Percentiles rank a stretch among this genome's conserved stretches.
These are phyloP conservation scores for Edaphochlamys debaryana DNA, from an alignment of 139 green algal genomes.

Conservation along the genomic window DNA sequence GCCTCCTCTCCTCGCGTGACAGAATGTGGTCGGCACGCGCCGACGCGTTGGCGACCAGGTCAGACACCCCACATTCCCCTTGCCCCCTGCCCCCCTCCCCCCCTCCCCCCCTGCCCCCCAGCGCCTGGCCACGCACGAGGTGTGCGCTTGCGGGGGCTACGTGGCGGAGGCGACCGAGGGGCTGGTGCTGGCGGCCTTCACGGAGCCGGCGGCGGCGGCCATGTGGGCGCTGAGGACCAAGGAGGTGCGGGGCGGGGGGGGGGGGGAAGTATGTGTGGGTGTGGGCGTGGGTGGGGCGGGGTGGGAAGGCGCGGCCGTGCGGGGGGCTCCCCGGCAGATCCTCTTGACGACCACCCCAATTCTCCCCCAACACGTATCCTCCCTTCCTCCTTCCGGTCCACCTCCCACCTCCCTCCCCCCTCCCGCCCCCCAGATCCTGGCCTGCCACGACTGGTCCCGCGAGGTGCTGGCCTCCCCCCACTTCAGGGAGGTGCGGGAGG, in stretches of 20 bases:
- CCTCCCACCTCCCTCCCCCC: too few species aligned
- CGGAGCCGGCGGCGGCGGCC: conserved; percentile 19
- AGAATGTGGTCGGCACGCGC: too few species aligned
- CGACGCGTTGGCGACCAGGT: too few species aligned
- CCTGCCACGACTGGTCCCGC: neutral
- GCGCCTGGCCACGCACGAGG: conserved; percentile 10
- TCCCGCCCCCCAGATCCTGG: neutral
- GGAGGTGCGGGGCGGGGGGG: neutral
- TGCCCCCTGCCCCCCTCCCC: neutral
- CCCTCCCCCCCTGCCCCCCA: neutral
- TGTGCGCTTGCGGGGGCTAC: conserved; percentile 23
- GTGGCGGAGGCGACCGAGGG: conserved; percentile 38
- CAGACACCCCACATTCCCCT: too few species aligned
- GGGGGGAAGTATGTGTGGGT: neutral
- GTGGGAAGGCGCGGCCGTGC: too few species aligned
- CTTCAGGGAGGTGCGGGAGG: conserved; percentile 1
- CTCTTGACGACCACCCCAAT: too few species aligned
- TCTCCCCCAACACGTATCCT: too few species aligned
- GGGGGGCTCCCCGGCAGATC: too few species aligned
- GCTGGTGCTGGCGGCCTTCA: conserved; percentile 28
- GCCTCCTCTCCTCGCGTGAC: too few species aligned
- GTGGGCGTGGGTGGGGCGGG: too few species aligned
- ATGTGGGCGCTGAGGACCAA: conserved; percentile 26
- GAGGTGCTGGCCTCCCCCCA: neutral
- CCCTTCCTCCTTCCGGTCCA: too few species aligned